A percentile compares a stretch with the other conserved stretches of the same genome.
phyloP scores from a whole-genome alignment of 1,139 yeast genomes.

The Candida sanyaensis region DNA sequence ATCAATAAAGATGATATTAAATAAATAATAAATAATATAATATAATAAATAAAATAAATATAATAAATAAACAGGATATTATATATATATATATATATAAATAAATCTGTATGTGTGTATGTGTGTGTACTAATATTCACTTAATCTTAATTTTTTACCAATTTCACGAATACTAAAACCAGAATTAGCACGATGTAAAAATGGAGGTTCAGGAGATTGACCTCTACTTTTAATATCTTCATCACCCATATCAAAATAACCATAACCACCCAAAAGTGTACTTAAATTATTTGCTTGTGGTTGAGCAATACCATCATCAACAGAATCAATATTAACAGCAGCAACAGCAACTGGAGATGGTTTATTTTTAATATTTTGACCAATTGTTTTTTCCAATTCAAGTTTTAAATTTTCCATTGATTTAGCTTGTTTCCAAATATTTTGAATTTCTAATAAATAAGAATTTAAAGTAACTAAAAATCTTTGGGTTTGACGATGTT shows the following conservation, averaged over 20 bases:
- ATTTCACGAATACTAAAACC: conserved; percentile 61
- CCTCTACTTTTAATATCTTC: conserved; percentile 70
- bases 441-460: conserved; percentile 61
- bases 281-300: conserved; percentile 26
- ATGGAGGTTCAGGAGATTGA: conserved; percentile 67
- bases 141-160: conserved; percentile 70
- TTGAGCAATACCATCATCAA: conserved; percentile 1
- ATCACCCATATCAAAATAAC: conserved; percentile 75
- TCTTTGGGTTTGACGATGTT: conserved; percentile 86
- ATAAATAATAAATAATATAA: conserved; percentile 6
- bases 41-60: conserved; percentile 9
- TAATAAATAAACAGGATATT: conserved; percentile 5
- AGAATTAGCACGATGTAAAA: conserved; percentile 42
- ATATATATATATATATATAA: too few species aligned
- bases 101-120: too few species aligned
- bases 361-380: not conserved
- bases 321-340: not conserved
- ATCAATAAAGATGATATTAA: not conserved
- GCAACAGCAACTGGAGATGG: conserved; percentile 3
- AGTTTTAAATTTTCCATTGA: conserved; percentile 8
- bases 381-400: conserved; percentile 1
- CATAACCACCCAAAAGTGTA: conserved; percentile 77
- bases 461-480: conserved; percentile 74
- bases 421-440: conserved; percentile 51
- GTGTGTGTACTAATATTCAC: too few species aligned